A percentile compares a stretch with the other conserved stretches of the same genome.
Conservation (phyloP, 169 alveolate species). For the Miamiensis avidus region DNA sequence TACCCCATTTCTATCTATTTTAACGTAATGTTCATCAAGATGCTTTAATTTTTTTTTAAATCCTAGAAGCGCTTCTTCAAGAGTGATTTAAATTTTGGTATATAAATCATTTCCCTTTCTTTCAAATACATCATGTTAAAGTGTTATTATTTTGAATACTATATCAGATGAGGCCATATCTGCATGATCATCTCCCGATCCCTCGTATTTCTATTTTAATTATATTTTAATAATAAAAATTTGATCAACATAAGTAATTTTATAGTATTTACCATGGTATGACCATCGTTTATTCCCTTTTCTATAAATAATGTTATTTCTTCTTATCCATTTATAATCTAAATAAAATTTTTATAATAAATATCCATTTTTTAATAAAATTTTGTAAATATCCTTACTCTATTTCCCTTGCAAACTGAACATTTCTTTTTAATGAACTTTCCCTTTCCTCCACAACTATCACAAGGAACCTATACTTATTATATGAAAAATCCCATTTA, state of each 20-base stretch:
- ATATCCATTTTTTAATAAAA: not conserved
- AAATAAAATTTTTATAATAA: too few species aligned
- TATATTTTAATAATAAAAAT: not conserved
- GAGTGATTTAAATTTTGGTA: slow-evolving; percentile 53
- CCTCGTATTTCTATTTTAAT: slow-evolving; percentile 39
- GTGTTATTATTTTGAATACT: slow-evolving; percentile 53
- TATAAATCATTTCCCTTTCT: slow-evolving; percentile 64
- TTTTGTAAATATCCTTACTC: slow-evolving; percentile 7
- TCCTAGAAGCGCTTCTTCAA: slow-evolving; percentile 80
- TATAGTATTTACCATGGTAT: slow-evolving; percentile 41
- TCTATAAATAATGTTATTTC: slow-evolving; percentile 63
- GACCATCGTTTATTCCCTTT: slow-evolving; percentile 75
- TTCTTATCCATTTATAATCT: slow-evolving; percentile 48
- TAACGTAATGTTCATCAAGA: slow-evolving; percentile 71
- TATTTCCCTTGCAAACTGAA: slow-evolving; percentile 74
- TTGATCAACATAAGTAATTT: not conserved
- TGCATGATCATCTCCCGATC: slow-evolving; percentile 74
- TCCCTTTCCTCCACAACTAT: slow-evolving; percentile 76
- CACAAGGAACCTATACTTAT: slow-evolving; percentile 71
- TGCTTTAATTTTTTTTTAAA: slow-evolving; percentile 71
- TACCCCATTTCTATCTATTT: slow-evolving; percentile 50
- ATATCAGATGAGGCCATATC: slow-evolving; percentile 69
- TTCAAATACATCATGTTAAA: slow-evolving; percentile 61
- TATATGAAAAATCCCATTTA: slow-evolving; percentile 64
- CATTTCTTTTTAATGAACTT: slow-evolving; percentile 64